Percentiles rank a stretch among this genome's conserved stretches.
Evolutionary conservation across 345 rosid genomes (phyloP).

Genomic region (Hibiscus trionum): DNA sequence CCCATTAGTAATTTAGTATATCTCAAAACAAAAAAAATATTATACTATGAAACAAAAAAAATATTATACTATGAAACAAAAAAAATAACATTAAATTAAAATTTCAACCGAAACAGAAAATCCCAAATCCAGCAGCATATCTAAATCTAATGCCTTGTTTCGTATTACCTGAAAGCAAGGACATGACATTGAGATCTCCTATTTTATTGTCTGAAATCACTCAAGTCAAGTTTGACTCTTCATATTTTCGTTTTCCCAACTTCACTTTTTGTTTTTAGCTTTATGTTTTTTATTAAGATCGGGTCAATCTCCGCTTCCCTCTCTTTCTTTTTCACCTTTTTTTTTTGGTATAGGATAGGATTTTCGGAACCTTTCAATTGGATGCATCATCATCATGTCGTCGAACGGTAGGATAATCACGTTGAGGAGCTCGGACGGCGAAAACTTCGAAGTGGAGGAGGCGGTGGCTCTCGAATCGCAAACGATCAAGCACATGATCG

Average conservation of each 20-base stretch:
- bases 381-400: neutral
- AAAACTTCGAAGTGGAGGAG: constrained; percentile 54
- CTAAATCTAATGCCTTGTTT: neutral
- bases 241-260: too few species aligned
- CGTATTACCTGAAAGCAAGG: neutral
- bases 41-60: too few species aligned
- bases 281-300: neutral
- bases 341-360: neutral
- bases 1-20: too few species aligned
- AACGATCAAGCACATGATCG: constrained; percentile 63
- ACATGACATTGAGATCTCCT: neutral
- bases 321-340: neutral
- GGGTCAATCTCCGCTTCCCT: too few species aligned
- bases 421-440: constrained; percentile 52
- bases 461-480: constrained; percentile 49
- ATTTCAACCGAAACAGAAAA: too few species aligned
- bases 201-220: neutral
- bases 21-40: too few species aligned
- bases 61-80: too few species aligned
- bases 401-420: constrained; percentile 29
- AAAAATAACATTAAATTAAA: too few species aligned
- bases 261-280: neutral
- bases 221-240: neutral
- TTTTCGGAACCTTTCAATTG: neutral
- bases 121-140: too few species aligned